A percentile compares a stretch with the other conserved stretches of the same genome.
Evolutionary conservation across 2,329 filamentous ascomycete genomes (phyloP).

Genomic region (Ophiostoma australiae): DNA sequence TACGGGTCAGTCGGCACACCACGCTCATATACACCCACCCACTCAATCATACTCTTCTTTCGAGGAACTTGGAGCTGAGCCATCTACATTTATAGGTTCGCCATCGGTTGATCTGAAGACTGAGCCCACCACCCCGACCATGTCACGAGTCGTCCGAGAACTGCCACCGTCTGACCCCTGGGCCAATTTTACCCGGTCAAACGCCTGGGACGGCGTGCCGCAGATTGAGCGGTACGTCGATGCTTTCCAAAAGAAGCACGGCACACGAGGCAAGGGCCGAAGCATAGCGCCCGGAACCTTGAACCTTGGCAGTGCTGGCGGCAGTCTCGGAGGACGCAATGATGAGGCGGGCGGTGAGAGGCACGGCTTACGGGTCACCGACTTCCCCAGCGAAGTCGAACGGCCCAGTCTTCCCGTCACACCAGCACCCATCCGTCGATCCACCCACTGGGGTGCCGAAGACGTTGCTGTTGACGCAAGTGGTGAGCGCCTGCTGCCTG

Average conservation of each 20-base stretch:
- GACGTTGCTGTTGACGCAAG: conserved; percentile 37
- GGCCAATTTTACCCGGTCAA: conserved; percentile 68
- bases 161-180: conserved; percentile 54
- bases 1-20: conserved; percentile 30
- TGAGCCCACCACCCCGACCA: conserved; percentile 46
- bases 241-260: conserved; percentile 58
- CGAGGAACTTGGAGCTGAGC: conserved; percentile 33
- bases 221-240: conserved; percentile 86
- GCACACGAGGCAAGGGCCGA: conserved; percentile 36
- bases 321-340: not conserved
- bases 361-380: conserved; percentile 64
- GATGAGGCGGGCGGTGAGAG: conserved; percentile 22
- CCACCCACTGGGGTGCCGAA: conserved; percentile 58
- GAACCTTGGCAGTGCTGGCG: conserved; percentile 23
- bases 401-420: conserved; percentile 86
- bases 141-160: conserved; percentile 42
- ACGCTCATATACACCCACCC: not conserved
- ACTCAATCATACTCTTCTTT: conserved; percentile 16
- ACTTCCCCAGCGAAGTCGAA: conserved; percentile 79
- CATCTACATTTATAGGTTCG: conserved; percentile 35
- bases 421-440: conserved; percentile 69
- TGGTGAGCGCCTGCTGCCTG: conserved; percentile 57
- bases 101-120: conserved; percentile 37
- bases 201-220: conserved; percentile 90
- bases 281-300: conserved; percentile 23